Conservation (phyloP, 2,329 filamentous ascomycete species). For the Xylaria sp. region DNA sequence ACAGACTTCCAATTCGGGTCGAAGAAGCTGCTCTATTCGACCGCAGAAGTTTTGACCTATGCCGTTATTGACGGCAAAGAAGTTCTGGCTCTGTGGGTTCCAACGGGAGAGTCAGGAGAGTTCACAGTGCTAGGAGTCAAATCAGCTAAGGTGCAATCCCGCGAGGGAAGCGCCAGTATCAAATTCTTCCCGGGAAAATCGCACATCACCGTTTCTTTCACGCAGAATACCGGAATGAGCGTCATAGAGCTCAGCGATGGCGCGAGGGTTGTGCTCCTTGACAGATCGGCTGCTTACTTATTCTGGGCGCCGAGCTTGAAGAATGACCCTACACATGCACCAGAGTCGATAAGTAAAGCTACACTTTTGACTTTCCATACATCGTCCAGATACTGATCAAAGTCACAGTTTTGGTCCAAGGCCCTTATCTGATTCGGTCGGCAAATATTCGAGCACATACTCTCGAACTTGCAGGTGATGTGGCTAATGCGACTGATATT, state of each 20-base stretch:
- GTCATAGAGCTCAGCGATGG: slow-evolving; percentile 60
- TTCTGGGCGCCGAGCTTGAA: slow-evolving; percentile 67
- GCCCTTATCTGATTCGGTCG: slow-evolving; percentile 63
- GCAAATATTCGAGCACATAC: slow-evolving; percentile 52
- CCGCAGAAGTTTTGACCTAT: slow-evolving; percentile 65
- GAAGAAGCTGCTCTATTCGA: slow-evolving; percentile 64
- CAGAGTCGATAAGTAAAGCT: slow-evolving; percentile 57
- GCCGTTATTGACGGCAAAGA: slow-evolving; percentile 59
- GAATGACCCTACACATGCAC: slow-evolving; percentile 58
- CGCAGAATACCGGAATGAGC: slow-evolving; percentile 60
- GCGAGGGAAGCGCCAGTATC: slow-evolving; percentile 55
- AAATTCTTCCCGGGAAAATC: slow-evolving; percentile 55
- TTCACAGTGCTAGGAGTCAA: slow-evolving; percentile 59
- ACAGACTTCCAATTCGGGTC: slow-evolving; percentile 68
- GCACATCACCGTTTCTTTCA: slow-evolving; percentile 59
- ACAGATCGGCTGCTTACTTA: slow-evolving; percentile 64
- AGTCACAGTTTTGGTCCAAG: slow-evolving; percentile 60
- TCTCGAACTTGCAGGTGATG: slow-evolving; percentile 59
- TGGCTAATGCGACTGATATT: slow-evolving; percentile 54
- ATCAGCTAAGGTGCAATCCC: slow-evolving; percentile 53
- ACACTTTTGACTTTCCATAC: background rate
- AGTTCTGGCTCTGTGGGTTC: slow-evolving; percentile 64
- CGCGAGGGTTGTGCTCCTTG: slow-evolving; percentile 62
- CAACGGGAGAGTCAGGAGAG: slow-evolving; percentile 65
- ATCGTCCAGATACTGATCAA: background rate